Conservation (phyloP, 768 basidiomycete species). For the Rubroboletus pulcherrimus region DNA sequence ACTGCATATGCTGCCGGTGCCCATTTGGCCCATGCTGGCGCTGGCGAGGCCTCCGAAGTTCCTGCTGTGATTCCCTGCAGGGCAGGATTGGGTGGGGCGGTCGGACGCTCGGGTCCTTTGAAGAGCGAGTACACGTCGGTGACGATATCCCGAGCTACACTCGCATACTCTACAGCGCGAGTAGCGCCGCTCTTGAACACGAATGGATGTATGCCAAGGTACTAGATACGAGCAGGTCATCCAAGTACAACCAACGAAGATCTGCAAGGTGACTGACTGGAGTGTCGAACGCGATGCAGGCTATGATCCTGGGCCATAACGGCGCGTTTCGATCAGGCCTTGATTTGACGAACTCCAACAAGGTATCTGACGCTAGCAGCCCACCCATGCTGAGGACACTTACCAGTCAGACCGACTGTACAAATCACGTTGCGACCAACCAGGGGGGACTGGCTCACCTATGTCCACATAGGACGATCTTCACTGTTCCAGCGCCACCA, state of each 20-base stretch:
- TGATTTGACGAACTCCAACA: constrained; percentile 66
- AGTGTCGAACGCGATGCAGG: constrained; percentile 84
- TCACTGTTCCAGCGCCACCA: constrained; percentile 68
- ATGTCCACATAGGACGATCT: constrained; percentile 86
- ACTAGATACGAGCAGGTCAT: constrained; percentile 43
- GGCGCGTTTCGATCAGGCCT: constrained; percentile 62
- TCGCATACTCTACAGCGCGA: constrained; percentile 68
- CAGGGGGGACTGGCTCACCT: constrained; percentile 44
- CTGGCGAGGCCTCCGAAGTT: constrained; percentile 11
- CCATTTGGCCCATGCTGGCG: constrained; percentile 57
- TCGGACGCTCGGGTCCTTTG: constrained; percentile 39
- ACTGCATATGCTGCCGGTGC: constrained; percentile 66
- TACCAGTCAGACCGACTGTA: neutral
- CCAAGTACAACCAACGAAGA: neutral
- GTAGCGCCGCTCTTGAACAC: constrained; percentile 83
- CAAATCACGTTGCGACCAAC: neutral
- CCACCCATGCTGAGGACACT: constrained; percentile 80
- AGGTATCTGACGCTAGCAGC: constrained; percentile 78
- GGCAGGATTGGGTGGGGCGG: constrained; percentile 29
- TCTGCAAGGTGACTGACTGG: constrained; percentile 51
- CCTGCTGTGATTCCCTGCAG: constrained; percentile 32
- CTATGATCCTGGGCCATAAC: constrained; percentile 87
- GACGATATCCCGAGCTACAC: constrained; percentile 59
- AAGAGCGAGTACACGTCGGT: constrained; percentile 58
- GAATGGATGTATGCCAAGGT: constrained; percentile 79